These are phyloP conservation scores for Pilatotrama ljubarskyi DNA, from an alignment of 768 basidiomycete genomes.

Conservation along the genomic window DNA sequence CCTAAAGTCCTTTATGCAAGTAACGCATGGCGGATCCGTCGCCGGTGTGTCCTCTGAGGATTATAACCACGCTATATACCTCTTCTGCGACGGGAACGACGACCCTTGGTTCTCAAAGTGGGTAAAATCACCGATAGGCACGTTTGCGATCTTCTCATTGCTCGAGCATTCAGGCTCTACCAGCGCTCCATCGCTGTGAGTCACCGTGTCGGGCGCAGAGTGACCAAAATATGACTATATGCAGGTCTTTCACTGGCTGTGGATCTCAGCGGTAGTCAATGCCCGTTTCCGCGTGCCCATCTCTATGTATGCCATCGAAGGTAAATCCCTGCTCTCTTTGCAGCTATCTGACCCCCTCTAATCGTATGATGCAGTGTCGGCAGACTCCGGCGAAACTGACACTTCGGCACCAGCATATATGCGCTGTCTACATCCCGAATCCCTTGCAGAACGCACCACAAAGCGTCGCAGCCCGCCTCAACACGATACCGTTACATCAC, in stretches of 20 bases:
- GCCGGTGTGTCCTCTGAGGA: not conserved
- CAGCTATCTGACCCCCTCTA: not conserved
- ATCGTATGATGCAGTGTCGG: not conserved
- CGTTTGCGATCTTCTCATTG: not conserved
- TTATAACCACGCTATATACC: not conserved
- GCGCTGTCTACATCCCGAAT: no score
- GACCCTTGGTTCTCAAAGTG: conserved; percentile 16
- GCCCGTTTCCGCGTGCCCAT: conserved; percentile 13
- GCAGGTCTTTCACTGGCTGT: conserved; percentile 15
- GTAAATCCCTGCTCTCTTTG: not conserved
- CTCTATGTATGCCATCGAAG: conserved; percentile 4
- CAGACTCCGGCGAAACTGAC: no score
- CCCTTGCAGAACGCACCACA: no score
- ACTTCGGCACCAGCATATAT: not conserved
- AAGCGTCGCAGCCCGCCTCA: no score
- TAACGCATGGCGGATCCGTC: not conserved
- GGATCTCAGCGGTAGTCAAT: conserved; percentile 5
- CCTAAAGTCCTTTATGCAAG: not conserved
- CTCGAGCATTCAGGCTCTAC: not conserved
- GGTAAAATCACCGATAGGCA: not conserved
- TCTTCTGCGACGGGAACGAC: conserved; percentile 13
- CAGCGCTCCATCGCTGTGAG: conserved; percentile 8
- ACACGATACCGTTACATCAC: no score
- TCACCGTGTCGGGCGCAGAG: not conserved
- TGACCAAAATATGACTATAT: not conserved